Evolutionary conservation across 2,329 filamentous ascomycete species (phyloP).

Genomic region (Pezicula radicicola): DNA sequence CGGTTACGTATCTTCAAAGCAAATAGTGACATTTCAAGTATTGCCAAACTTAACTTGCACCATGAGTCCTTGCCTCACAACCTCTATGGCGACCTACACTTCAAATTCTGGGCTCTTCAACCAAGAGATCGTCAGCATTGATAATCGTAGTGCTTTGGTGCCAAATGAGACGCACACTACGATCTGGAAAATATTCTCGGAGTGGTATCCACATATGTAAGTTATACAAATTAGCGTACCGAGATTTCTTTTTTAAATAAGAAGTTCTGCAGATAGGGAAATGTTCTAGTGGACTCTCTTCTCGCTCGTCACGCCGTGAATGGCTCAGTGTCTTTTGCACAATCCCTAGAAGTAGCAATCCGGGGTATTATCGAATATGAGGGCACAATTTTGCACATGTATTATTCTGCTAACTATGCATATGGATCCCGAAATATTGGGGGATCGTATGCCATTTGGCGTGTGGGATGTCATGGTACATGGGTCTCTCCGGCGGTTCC

Average conservation of each 20-base stretch:
- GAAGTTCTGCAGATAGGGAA: background rate
- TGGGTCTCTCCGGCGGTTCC: background rate
- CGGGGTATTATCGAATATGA: background rate
- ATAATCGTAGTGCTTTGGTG: background rate
- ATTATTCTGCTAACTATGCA: background rate
- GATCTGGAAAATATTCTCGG: background rate
- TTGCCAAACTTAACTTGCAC: background rate
- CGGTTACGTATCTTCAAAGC: background rate
- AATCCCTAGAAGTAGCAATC: background rate
- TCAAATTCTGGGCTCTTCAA: background rate
- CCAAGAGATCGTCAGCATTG: background rate
- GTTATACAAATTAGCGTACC: background rate
- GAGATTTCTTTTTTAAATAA: background rate
- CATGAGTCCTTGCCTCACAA: background rate
- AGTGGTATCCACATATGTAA: background rate
- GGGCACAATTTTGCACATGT: background rate
- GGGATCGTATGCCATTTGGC: background rate
- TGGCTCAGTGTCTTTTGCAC: background rate
- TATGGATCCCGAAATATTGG: background rate
- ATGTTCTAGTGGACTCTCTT: background rate
- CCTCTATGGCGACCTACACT: background rate
- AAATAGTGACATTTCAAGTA: background rate
- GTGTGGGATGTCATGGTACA: background rate
- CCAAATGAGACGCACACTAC: background rate
- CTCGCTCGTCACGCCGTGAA: background rate